Evolutionary conservation across 1,139 yeast species (phyloP).

Genomic region (Nakaseomyces bracarensis): DNA sequence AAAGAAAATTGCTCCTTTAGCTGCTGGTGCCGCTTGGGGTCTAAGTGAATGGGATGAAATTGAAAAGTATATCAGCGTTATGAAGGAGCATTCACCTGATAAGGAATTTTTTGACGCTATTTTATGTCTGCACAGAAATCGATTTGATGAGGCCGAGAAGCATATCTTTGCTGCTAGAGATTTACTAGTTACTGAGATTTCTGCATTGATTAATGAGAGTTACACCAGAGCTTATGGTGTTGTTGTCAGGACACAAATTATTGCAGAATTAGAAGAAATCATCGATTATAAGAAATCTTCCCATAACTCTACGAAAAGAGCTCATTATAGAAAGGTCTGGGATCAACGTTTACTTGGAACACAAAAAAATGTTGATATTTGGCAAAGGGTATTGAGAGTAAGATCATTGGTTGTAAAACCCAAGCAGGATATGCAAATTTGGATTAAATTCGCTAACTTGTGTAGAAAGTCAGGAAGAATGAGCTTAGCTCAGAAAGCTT

Average conservation of each 20-base stretch:
- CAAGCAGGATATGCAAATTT: slow-evolving; percentile 93
- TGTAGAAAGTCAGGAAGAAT: slow-evolving; percentile 91
- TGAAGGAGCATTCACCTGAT: slow-evolving; percentile 91
- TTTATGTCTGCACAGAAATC: slow-evolving; percentile 73
- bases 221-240: slow-evolving; percentile 96
- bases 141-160: slow-evolving; percentile 70
- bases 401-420: slow-evolving; percentile 94
- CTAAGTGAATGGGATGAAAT: slow-evolving; percentile 93
- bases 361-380: slow-evolving; percentile 92
- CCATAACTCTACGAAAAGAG: slow-evolving; percentile 69
- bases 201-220: slow-evolving; percentile 91
- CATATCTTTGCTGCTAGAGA: slow-evolving; percentile 85
- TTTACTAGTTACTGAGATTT: slow-evolving; percentile 81
- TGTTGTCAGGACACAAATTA: slow-evolving; percentile 93
- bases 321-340: slow-evolving; percentile 85
- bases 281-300: slow-evolving; percentile 81
- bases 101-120: slow-evolving; percentile 92
- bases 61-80: slow-evolving; percentile 83
- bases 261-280: slow-evolving; percentile 93
- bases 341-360: slow-evolving; percentile 85
- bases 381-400: slow-evolving; percentile 94
- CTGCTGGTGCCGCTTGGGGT: slow-evolving; percentile 99
- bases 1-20: slow-evolving; percentile 86
- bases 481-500: slow-evolving; percentile 86
- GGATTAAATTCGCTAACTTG: slow-evolving; percentile 95